Evolutionary conservation across 148 eudicot species (phyloP).

Genomic region (Dysphania ambrosioides): DNA sequence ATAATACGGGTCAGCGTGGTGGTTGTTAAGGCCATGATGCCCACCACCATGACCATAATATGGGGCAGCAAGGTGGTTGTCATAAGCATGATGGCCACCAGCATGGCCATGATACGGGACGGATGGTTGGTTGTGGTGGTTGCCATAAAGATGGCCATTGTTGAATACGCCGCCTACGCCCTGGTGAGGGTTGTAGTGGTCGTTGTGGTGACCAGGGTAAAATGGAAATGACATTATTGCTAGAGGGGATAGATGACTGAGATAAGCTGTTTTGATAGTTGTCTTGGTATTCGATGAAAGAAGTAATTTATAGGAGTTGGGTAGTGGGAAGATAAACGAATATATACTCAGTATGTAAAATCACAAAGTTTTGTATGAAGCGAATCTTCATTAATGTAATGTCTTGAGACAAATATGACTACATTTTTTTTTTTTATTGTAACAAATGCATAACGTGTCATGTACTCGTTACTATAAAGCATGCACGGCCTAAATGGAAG

Average conservation of each 20-base stretch:
- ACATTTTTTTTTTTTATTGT: too few relatives aligned
- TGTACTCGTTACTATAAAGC: too few relatives aligned
- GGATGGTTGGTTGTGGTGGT: not conserved
- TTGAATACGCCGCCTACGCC: not conserved
- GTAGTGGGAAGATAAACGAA: too few relatives aligned
- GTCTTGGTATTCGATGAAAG: not conserved
- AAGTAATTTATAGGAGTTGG: not conserved
- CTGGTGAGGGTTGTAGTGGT: not conserved
- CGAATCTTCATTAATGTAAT: too few relatives aligned
- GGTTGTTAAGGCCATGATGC: too few relatives aligned
- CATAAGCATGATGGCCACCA: not conserved
- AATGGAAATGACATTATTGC: not conserved
- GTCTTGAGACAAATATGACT: too few relatives aligned
- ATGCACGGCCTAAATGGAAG: too few relatives aligned
- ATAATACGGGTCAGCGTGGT: too few relatives aligned
- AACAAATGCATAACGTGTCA: too few relatives aligned
- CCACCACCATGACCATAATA: not conserved
- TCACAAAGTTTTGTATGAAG: too few relatives aligned
- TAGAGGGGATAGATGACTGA: not conserved
- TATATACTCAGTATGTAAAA: too few relatives aligned
- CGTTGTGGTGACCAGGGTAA: conserved; percentile 3
- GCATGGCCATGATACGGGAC: not conserved
- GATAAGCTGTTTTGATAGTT: too few relatives aligned
- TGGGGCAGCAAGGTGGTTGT: not conserved
- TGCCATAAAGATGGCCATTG: not conserved